Base-by-base conservation (phyloP, 2,329 filamentous ascomycete genomes). In the Geosmithia putterillii region DNA sequence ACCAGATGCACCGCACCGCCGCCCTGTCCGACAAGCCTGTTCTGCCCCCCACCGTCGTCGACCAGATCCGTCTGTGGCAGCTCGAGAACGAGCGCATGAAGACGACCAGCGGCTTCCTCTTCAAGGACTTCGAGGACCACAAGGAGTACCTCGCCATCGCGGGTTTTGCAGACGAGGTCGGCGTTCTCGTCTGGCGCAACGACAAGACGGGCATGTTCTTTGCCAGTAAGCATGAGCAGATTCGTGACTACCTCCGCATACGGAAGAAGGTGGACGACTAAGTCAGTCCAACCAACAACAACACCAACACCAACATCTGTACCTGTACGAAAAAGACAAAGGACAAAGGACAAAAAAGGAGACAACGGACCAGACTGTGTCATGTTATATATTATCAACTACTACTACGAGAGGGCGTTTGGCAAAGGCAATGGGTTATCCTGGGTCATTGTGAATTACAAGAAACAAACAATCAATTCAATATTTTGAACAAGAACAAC, bases 41-140 rank as follows among this genome's bases (percentile, higher is more conserved):
- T 15, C 73, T 98, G 2, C 92, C 94, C 1, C 89, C 92, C 0
- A 96, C 94, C 0, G 92, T 98, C 15, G 86, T 95, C 49, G 92
- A 98, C 62, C 92, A 98, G 68, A 95, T 98, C 54, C 76, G 89
- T 2, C 76, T 98, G 18, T 98, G 92, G 92, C 90, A 98, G 67
- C 80, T 96, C 42, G 92, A 98, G 63, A 88, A 90, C 50, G 92
- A 98, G 66, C 77, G 92, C 42, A 94, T 98, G 76, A 85, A 84
- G 59, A 79, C 85, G 2, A 87, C 80, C 5, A 68, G 74, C 1
- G 92, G 92, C 0, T 96, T 87, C 59, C 61, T 96, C 22, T 94
- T 98, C 69, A 83, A 83, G 55, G 90, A 96, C 49, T 95, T 96
- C 56, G 77, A 79, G 38, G 79, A 72, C 25, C 66, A 71, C 42